Percentiles rank a stretch among this genome's conserved stretches.
Conservation (phyloP, 768 basidiomycete genomes). For the Naganishia antarctica region DNA sequence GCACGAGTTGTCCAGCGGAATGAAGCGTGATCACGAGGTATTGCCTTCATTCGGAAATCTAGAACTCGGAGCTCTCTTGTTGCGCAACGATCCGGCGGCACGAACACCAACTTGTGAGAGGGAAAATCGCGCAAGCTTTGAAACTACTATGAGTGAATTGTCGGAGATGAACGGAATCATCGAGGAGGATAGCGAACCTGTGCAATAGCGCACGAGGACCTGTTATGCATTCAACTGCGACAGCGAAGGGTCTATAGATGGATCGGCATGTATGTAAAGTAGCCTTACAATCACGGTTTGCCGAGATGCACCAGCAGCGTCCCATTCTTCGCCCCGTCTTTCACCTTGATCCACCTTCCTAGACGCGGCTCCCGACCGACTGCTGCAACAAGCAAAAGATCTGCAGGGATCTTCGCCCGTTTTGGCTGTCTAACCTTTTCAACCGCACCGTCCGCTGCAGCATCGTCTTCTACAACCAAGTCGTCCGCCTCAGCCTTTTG, state of each 20-base stretch:
- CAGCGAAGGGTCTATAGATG: neutral
- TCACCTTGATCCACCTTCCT: conserved; percentile 79
- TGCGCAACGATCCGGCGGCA: no score
- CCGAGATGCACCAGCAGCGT: conserved; percentile 57
- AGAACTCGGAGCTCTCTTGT: neutral
- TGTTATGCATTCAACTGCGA: neutral
- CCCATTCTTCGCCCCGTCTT: conserved; percentile 69
- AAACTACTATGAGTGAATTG: conserved; percentile 6
- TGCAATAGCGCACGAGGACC: neutral
- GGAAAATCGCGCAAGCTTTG: conserved; percentile 3
- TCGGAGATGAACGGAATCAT: conserved; percentile 6
- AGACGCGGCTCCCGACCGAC: conserved; percentile 81
- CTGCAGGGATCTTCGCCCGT: conserved; percentile 33
- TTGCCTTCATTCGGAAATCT: no score
- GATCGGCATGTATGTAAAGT: neutral
- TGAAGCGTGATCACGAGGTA: no score
- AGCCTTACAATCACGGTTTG: neutral
- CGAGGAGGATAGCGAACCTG: neutral
- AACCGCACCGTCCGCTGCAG: neutral
- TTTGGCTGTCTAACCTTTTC: conserved; percentile 20
- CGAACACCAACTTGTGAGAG: no score
- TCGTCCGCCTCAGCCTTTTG: conserved; percentile 3
- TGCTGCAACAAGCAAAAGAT: conserved; percentile 66
- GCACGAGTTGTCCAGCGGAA: no score
- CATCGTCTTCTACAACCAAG: conserved; percentile 29